Conservation (phyloP, 257 asterid genomes). For the Cruciata laevipes region DNA sequence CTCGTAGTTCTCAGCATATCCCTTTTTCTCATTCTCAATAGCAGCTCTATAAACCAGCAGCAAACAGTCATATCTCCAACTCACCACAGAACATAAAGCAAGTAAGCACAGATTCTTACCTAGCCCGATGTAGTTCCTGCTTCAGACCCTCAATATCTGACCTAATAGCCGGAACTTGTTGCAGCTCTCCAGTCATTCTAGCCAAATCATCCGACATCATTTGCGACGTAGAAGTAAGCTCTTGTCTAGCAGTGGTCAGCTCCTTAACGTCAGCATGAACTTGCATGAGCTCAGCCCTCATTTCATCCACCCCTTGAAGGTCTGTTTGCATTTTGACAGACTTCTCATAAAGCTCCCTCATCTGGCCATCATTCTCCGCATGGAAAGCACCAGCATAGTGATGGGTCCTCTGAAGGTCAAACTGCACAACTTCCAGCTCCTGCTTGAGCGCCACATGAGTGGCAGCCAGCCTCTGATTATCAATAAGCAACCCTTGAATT, state of each 20-base stretch:
- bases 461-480: constrained; percentile 91
- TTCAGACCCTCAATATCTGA: constrained; percentile 63
- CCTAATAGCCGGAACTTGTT: constrained; percentile 71
- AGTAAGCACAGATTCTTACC: constrained; percentile 31
- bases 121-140: constrained; percentile 68
- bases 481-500: constrained; percentile 67
- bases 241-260: constrained; percentile 70
- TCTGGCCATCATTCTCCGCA: constrained; percentile 58
- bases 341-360: constrained; percentile 72
- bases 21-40: constrained; percentile 83
- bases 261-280: constrained; percentile 72
- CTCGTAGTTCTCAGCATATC: constrained; percentile 82
- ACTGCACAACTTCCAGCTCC: constrained; percentile 71
- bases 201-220: constrained; percentile 84
- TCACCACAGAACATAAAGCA: not conserved
- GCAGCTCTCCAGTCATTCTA: constrained; percentile 68
- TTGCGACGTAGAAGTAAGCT: constrained; percentile 63
- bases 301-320: constrained; percentile 54
- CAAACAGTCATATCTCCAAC: constrained; percentile 3
- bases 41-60: constrained; percentile 56
- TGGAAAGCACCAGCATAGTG: constrained; percentile 62
- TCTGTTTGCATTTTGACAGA: constrained; percentile 73
- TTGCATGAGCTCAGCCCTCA: constrained; percentile 81
- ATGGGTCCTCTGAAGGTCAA: constrained; percentile 75
- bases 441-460: constrained; percentile 92